Base-by-base conservation (phyloP, 2,329 filamentous ascomycete species). In the Aureobasidium sp. region DNA sequence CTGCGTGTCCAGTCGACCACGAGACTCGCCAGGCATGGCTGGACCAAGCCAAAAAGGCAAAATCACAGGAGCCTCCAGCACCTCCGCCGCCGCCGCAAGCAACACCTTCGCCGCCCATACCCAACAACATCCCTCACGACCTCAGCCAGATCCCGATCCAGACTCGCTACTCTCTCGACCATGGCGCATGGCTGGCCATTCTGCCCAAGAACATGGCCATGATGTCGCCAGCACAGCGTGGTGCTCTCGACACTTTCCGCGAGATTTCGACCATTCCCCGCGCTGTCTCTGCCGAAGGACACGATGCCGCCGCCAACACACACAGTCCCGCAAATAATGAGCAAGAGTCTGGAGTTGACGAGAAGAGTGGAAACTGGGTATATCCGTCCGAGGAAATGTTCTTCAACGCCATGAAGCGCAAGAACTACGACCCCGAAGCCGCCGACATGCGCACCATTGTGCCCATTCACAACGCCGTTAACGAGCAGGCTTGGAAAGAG, bases 351-450 rank as follows among this genome's bases (percentile, higher is more conserved):
- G 88, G 89, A 65, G 81, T 85, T 25, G 86, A 90, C 69, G 78
- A 81, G 56, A 73, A 78, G 41, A 84, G 84, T 0, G 93, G 93
- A 0, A 96, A 97, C 74, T 99, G 94, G 94, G 87, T 99, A 64
- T 99, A 99, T 75, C 94, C 94, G 0, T 94, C 89, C 0, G 93
- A 97, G 74, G 88, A 90, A 71, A 96, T 97, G 86, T 99, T 99
- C 80, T 97, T 97, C 78, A 90, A 96, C 52, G 94, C 94, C 48
- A 93, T 99, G 86, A 86, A 88, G 79, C 87, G 93, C 72, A 99
- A 99, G 76, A 88, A 87, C 47, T 87, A 91, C 78, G 84, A 86
- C 64, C 87, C 84, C 34, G 78, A 81, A 15, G 84, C 84, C 0
- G 79, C 82, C 6, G 91, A 96, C 75, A 97, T 97, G 87, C 87